Evolutionary conservation across 768 basidiomycete species (phyloP).

Genomic region (Asterophora parasitica): DNA sequence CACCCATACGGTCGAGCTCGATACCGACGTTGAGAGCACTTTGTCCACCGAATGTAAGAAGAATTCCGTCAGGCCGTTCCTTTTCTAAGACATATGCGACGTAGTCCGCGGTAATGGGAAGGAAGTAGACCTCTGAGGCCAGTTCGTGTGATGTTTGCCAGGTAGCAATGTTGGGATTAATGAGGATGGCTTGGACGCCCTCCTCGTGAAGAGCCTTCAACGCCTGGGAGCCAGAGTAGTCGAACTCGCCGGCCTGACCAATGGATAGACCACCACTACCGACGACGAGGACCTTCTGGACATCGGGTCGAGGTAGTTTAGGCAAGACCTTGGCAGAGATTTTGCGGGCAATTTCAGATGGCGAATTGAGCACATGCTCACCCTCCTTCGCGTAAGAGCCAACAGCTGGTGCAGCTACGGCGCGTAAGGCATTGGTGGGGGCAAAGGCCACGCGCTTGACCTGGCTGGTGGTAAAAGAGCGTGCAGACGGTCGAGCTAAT

Average conservation of each 20-base stretch:
- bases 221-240: conserved; percentile 98
- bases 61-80: conserved; percentile 94
- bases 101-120: conserved; percentile 95
- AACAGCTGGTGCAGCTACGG: conserved; percentile 72
- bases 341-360: conserved; percentile 89
- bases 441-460: conserved; percentile 31
- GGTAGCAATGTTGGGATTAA: conserved; percentile 99
- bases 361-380: conserved; percentile 83
- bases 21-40: conserved; percentile 98
- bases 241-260: conserved; percentile 99
- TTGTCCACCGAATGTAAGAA: conserved; percentile 97
- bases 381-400: conserved; percentile 63
- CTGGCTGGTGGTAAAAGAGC: conserved; percentile 48
- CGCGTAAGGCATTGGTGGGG: conserved; percentile 51
- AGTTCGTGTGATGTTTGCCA: conserved; percentile 99
- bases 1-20: conserved; percentile 92
- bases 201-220: conserved; percentile 96
- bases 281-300: conserved; percentile 93
- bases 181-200: conserved; percentile 89
- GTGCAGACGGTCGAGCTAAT: conserved; percentile 30
- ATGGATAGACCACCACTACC: conserved; percentile 95
- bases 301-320: conserved; percentile 84
- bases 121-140: conserved; percentile 95
- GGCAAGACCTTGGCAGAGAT: conserved; percentile 94
- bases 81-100: conserved; percentile 99